These are phyloP conservation scores for Verticillium alfalfae DNA, from an alignment of 2,329 filamentous ascomycete genomes.

Conservation along the genomic window DNA sequence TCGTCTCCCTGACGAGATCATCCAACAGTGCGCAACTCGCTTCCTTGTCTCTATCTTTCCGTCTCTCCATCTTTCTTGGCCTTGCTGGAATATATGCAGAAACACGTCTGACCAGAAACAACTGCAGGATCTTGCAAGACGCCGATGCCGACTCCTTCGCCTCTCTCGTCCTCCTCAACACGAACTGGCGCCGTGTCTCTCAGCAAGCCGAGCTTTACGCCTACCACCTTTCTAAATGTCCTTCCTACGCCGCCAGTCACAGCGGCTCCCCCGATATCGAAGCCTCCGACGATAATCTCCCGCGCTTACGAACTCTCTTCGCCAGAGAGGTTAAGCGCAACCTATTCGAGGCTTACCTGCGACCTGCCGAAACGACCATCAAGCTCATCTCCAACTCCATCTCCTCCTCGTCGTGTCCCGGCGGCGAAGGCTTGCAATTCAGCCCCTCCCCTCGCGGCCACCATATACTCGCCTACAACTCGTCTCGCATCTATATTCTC, in stretches of 20 bases:
- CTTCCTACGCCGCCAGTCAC: conserved; percentile 51
- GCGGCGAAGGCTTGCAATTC: conserved; percentile 82
- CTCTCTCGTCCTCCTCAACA: conserved; percentile 59
- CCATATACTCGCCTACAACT: conserved; percentile 75
- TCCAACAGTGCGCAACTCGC: conserved; percentile 49
- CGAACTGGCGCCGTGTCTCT: conserved; percentile 59
- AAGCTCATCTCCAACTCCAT: conserved; percentile 80
- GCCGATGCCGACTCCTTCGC: conserved; percentile 61
- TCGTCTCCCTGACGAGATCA: conserved; percentile 62
- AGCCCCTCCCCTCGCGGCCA: conserved; percentile 70
- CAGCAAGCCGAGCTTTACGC: conserved; percentile 60
- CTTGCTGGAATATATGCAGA: not conserved
- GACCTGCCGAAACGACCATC: conserved; percentile 65
- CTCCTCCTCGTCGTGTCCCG: conserved; percentile 76
- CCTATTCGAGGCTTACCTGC: conserved; percentile 69
- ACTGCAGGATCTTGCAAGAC: conserved; percentile 52
- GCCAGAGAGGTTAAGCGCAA: conserved; percentile 68
- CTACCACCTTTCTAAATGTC: conserved; percentile 55
- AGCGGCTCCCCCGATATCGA: conserved; percentile 16
- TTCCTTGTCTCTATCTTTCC: conserved; percentile 3
- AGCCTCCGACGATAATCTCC: conserved; percentile 40
- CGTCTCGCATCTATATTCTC: conserved; percentile 75
- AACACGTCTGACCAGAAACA: not conserved
- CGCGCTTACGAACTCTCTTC: conserved; percentile 59
- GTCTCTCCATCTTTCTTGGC: conserved; percentile 7